These are phyloP conservation scores for Diaporthe vexans DNA, from an alignment of 2,329 filamentous ascomycete genomes.

Conservation along the genomic window DNA sequence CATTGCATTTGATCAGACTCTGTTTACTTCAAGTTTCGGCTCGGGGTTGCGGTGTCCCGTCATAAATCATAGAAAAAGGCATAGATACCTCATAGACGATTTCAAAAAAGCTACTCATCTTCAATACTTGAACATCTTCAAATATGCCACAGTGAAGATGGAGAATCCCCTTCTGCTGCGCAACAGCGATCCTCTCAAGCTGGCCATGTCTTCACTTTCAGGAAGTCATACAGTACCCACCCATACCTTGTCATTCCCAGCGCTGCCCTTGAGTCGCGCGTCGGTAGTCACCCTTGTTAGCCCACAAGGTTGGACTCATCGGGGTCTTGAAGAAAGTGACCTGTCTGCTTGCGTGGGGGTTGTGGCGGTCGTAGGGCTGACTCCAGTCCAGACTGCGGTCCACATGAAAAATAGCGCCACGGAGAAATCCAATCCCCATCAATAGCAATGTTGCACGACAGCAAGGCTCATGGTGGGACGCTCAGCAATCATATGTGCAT, in stretches of 20 bases:
- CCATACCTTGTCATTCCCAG: background rate
- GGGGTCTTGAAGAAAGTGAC: conserved; percentile 10
- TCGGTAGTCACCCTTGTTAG: conserved; percentile 1
- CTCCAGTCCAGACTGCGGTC: background rate
- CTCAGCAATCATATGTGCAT: no score
- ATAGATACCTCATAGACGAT: conserved; percentile 41
- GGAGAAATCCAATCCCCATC: conserved; percentile 1
- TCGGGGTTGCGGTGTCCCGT: conserved; percentile 35
- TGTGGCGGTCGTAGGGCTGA: conserved; percentile 29
- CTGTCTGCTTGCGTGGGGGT: conserved; percentile 18
- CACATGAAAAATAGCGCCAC: conserved; percentile 2
- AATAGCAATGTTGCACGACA: conserved; percentile 1
- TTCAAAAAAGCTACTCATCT: conserved; percentile 26
- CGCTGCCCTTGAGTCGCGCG: background rate
- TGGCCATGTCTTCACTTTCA: background rate
- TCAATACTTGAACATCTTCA: background rate
- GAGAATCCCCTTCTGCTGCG: background rate
- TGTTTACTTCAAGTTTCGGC: conserved; percentile 30
- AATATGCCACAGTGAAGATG: background rate
- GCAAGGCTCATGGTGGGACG: background rate
- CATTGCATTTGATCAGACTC: conserved; percentile 37
- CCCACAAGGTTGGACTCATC: background rate
- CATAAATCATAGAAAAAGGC: conserved; percentile 38
- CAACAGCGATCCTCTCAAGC: background rate
- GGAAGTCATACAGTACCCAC: background rate